Base-by-base conservation (phyloP, 2,329 filamentous ascomycete species). In the Diaporthe velutina region DNA sequence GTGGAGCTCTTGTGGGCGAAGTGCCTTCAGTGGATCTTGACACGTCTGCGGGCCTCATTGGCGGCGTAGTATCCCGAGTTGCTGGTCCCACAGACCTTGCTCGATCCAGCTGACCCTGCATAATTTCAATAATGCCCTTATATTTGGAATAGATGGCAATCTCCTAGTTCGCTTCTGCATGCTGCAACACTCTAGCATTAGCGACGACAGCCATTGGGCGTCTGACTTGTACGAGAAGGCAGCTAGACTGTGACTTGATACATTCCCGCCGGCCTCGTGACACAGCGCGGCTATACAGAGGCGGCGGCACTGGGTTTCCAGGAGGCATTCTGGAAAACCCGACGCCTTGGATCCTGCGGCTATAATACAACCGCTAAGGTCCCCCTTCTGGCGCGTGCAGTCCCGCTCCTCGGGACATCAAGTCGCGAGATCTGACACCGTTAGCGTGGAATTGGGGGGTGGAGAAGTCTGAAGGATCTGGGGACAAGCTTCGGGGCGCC, bases 401-500 rank as follows among this genome's bases (percentile, higher is more conserved):
- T 13, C 25, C 61, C 22, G 22, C 61, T 17, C 13, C 64, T 67
- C 64, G 64, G 64, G 38, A 35, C 38, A 67, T 38, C 33, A n/a
- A 7, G n/a, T 19, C 28, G 64, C 64, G 64, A 67, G 38, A 35
- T 35, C 12, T 52, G 45, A 38, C 64, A 67, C 64, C 1, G n/a
- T 19, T 52, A 52, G 64, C 61, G 61, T 15, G 19, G 55, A 40
- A 13, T 22, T 22, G 8, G 52, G 13, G 28, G 55, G 55, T 58
- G 55, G 61, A 52, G 45, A 50, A 52, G 64, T 9, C 28, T 40
- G 64, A 48, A 52, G 48, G 50, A 68, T 33, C 64, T 54, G 64
- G 64, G 48, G 64, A 68, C 64, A 38, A 68, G 64, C 64, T 67
- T 67, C 64, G 64, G 64, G 64, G 64, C 64, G 33, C 64, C 64